Evolutionary conservation across 1,284 basidiomycete species (phyloP).

Genomic region (Volvariella volvacea): DNA sequence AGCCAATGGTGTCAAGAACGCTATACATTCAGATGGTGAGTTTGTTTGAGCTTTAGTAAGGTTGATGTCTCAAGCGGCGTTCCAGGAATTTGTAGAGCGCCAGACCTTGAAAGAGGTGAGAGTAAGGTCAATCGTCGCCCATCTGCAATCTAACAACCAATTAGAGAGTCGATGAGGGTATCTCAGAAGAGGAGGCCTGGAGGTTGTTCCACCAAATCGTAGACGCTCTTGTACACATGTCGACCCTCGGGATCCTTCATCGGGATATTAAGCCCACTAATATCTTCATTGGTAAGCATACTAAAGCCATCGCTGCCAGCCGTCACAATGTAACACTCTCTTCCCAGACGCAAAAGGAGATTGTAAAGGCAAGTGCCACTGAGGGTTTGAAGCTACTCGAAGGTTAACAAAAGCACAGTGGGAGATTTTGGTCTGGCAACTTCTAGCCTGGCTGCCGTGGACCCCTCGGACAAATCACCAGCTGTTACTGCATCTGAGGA

Average conservation of each 20-base stretch:
- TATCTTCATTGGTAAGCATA: constrained; percentile 79
- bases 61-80: constrained; percentile 6
- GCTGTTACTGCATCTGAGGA: constrained; percentile 46
- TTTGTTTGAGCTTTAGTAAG: constrained; percentile 3
- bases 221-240: constrained; percentile 92
- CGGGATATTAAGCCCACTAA: constrained; percentile 91
- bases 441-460: constrained; percentile 71
- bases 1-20: constrained; percentile 48
- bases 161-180: constrained; percentile 73
- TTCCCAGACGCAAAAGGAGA: constrained; percentile 87
- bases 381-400: constrained; percentile 2
- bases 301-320: too few species aligned
- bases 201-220: constrained; percentile 85
- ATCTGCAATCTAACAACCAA: neutral
- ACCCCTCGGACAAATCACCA: constrained; percentile 56
- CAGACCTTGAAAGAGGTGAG: constrained; percentile 76
- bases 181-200: constrained; percentile 86
- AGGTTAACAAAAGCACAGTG: constrained; percentile 33
- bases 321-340: neutral
- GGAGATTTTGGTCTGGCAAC: constrained; percentile 94
- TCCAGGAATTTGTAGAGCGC: constrained; percentile 82
- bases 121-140: constrained; percentile 1
- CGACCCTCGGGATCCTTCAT: constrained; percentile 83
- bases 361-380: constrained; percentile 59
- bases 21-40: constrained; percentile 88